Percentiles rank a stretch among this genome's conserved stretches.
These are phyloP conservation scores for Triticum monococcum DNA, from an alignment of 176 grass and related monocot species.

Conservation along the genomic window DNA sequence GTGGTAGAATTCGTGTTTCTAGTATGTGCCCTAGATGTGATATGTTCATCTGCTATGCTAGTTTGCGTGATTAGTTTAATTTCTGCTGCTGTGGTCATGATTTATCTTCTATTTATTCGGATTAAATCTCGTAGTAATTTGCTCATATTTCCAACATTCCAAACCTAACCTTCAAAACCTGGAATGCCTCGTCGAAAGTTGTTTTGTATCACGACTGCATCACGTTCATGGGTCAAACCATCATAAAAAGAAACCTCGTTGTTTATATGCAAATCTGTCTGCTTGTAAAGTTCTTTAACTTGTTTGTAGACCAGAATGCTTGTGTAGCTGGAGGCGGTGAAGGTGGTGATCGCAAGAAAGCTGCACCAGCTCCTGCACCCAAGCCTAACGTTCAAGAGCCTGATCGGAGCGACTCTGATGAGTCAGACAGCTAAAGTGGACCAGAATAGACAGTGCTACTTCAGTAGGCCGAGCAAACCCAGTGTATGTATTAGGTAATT, in stretches of 20 bases:
- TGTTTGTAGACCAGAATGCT: constrained; percentile 47
- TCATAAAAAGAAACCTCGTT: not conserved
- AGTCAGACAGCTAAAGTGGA: constrained; percentile 51
- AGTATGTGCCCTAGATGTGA: too few species aligned
- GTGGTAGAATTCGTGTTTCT: too few species aligned
- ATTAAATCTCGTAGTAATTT: too few species aligned
- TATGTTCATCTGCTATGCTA: too few species aligned
- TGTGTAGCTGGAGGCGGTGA: constrained; percentile 36
- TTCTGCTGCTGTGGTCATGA: too few species aligned
- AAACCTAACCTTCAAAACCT: not conserved
- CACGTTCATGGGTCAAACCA: constrained; percentile 2
- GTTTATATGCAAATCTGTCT: not conserved
- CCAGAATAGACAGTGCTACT: not conserved
- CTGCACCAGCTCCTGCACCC: constrained; percentile 39
- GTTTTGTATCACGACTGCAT: not conserved
- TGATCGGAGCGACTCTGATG: constrained; percentile 79
- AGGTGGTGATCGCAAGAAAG: constrained; percentile 51
- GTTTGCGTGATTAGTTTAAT: too few species aligned
- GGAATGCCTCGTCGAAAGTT: not conserved
- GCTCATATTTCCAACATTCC: not conserved
- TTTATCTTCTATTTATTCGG: too few species aligned
- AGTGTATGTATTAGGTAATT: not conserved
- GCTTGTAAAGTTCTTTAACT: constrained; percentile 39
- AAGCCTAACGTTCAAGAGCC: constrained; percentile 52
- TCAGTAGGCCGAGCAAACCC: not conserved